Evolutionary conservation across 805 yeast genomes (phyloP).

Genomic region (Cyberlindnera meyerae): DNA sequence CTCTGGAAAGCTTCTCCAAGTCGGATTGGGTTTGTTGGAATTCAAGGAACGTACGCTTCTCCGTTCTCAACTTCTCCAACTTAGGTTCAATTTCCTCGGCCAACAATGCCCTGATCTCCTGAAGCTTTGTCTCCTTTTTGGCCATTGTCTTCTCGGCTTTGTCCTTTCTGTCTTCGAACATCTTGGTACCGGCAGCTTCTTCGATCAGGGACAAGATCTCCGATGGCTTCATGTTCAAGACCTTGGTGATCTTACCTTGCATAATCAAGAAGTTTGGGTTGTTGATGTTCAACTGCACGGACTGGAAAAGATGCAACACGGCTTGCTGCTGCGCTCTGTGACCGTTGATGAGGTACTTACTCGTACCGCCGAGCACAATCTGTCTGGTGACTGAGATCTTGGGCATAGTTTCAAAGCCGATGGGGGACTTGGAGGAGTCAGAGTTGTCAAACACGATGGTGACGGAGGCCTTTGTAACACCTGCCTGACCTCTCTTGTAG

Average conservation of each 20-base stretch:
- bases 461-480: slow-evolving; percentile 94
- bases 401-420: slow-evolving; percentile 73
- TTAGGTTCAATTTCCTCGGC: slow-evolving; percentile 92
- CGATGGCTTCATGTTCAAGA: slow-evolving; percentile 89
- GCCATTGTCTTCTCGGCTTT: slow-evolving; percentile 89
- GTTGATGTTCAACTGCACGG: slow-evolving; percentile 92
- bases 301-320: slow-evolving; percentile 84
- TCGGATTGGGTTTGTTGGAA: slow-evolving; percentile 81
- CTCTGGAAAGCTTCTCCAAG: slow-evolving; percentile 65
- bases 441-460: slow-evolving; percentile 90
- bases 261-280: slow-evolving; percentile 95
- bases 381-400: slow-evolving; percentile 91
- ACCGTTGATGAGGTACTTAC: slow-evolving; percentile 90
- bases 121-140: slow-evolving; percentile 81
- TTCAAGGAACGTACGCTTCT: slow-evolving; percentile 78
- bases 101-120: slow-evolving; percentile 67
- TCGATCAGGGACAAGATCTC: slow-evolving; percentile 89
- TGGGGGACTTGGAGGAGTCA: slow-evolving; percentile 74
- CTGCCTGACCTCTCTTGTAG: slow-evolving; percentile 97
- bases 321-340: slow-evolving; percentile 94
- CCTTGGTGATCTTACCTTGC: slow-evolving; percentile 99
- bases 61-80: slow-evolving; percentile 70
- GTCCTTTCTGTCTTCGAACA: slow-evolving; percentile 90
- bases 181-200: slow-evolving; percentile 97
- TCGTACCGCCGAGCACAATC: slow-evolving; percentile 83